Base-by-base conservation (phyloP, 1,284 basidiomycete species). In the Rhodotorula mucilaginosa region DNA sequence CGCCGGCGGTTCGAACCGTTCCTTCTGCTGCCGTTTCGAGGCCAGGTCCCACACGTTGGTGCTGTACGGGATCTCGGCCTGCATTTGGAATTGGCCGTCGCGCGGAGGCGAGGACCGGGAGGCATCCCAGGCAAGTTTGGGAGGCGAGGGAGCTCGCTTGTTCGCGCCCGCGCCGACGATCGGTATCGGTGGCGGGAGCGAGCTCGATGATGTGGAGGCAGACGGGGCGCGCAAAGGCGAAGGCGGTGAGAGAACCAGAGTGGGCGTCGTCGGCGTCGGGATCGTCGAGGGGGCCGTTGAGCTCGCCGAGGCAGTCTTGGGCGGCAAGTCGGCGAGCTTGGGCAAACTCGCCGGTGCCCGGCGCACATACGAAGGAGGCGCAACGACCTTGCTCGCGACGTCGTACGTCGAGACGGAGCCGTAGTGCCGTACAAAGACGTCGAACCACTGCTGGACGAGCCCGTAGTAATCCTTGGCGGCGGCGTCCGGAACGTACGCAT, bases 381-480 rank as follows among this genome's bases (percentile, higher is more conserved):
- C 57, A 13, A 61, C 47, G 51, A 76, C 72, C 5, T 66, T 65
- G 44, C 23, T 16, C 1, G 72, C 82, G 21, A 83, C 80, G 5
- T 79, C 78, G 48, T 79, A 78, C 5, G 79, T 81, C 34, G 79
- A 77, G 4, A 81, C 79, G 18, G 82, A 81, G 56, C 92, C 90
- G 80, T 92, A 92, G 80, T 95, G 87, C 56, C 84, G 87, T 82
- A 97, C 93, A 79, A 96, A 98, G 23, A 95, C 88, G 62, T 87
- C 86, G 81, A 88, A 96, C 95, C 95, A 99, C 54, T 89, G 87
- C 79, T 94, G 89, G 26, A 97, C 86, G 29, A 98, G 88, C 31
- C 88, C 85, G 68, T 85, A 84, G 77, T 93, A 93, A 80, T 90
- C 87, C 75, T 91, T 80, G 80, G 59, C 78, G 73, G 70, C 74